Evolutionary conservation across 257 asterid genomes (phyloP).

Genomic region (Eustoma russellianum): DNA sequence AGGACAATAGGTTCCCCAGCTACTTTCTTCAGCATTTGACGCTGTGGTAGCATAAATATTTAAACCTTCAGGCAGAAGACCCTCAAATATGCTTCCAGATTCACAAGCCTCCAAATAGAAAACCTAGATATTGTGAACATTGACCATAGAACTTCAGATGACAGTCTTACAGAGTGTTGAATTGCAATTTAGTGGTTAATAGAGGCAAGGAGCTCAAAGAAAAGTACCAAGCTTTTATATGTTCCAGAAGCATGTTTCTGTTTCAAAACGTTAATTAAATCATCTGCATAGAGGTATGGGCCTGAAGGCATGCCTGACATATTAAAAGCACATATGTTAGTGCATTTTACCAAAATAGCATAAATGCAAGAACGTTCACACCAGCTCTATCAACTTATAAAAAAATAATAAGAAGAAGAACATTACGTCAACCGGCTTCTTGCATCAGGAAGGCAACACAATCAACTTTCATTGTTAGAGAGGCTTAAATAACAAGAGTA

Average conservation of each 20-base stretch:
- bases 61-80: constrained; percentile 76
- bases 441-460: no score
- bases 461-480: no score
- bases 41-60: constrained; percentile 96
- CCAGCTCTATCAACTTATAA: no score
- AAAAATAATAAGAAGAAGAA: no score
- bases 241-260: constrained; percentile 80
- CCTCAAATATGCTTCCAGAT: constrained; percentile 94
- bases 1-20: constrained; percentile 99
- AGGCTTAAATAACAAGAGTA: no score
- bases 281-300: constrained; percentile 74
- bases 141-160: constrained; percentile 4
- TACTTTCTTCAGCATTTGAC: constrained; percentile 87
- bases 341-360: neutral
- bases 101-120: constrained; percentile 97
- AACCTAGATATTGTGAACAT: constrained; percentile 33
- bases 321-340: neutral
- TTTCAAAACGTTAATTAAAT: constrained; percentile 46
- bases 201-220: neutral
- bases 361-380: no score
- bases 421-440: no score
- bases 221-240: constrained; percentile 73
- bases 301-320: constrained; percentile 73
- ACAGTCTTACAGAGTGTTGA: neutral
- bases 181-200: no score